Base-by-base conservation (phyloP, 192 early-diverging fungal genomes). In the Coemansia sp. region DNA sequence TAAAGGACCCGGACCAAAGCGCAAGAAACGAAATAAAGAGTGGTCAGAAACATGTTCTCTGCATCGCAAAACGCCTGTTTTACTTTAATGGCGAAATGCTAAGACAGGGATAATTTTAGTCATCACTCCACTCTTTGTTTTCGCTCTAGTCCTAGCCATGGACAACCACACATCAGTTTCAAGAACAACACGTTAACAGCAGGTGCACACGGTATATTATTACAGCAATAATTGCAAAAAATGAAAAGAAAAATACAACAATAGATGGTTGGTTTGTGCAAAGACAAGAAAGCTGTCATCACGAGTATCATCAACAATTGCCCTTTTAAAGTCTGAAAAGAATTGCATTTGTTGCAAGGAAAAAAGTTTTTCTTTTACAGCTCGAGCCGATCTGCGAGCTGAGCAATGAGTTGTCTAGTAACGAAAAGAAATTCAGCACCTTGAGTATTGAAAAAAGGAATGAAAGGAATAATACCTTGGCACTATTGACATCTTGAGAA, bases 31-130 rank as follows among this genome's bases (percentile, higher is more conserved):
- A 14, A 59, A 45, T 23, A 63, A 21, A 51, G 53, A 67, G 49
- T 61, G 44, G 72, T 78, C 76, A 78, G 76, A 70, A 69, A 73
- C 66, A 44, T 24, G 53, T 67, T 39, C 71, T 78, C 76, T 33
- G 71, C 76, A 69, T 43, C 15, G 20, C 52, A n/a, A 33, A 23
- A 24, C 16, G 55, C 44, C 20, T 39, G 21, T 49, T 59, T 59
- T 55, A 41, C 20, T 23, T 34, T 64, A 46, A 38, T 62, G 53
- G 53, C 63, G n/a, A 41, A 18, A 58, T 38, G 38, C 67, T 69
- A 62, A 59, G 76, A 53, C 71, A 78, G 76, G 76, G 76, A 78
- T 78, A 64, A 72, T 58, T 23, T 36, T 10, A 24, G 46, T 76
- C 75, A 76, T 76, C 75, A 76, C 62, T 52, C 67, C 57, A 46